A percentile compares a stretch with the other conserved stretches of the same genome.
These are phyloP conservation scores for Bruguiera parviflora DNA, from an alignment of 345 rosid species.

Conservation along the genomic window DNA sequence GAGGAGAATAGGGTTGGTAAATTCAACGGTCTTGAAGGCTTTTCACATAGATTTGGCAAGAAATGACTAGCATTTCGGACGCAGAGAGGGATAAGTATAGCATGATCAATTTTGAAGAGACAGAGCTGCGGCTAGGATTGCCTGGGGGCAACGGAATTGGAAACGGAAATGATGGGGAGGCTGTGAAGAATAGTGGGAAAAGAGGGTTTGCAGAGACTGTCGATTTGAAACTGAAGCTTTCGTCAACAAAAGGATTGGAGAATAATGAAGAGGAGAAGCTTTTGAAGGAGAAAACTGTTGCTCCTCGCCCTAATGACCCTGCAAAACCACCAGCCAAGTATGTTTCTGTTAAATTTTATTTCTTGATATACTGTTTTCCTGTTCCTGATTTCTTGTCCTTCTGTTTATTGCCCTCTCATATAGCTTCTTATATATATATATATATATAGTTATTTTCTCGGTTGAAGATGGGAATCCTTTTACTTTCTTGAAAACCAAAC, in stretches of 20 bases:
- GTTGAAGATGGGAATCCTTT: slow-evolving; percentile 42
- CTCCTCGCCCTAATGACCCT: slow-evolving; percentile 17
- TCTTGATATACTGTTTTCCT: too few relatives aligned
- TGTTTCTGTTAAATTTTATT: not conserved
- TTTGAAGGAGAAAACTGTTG: slow-evolving; percentile 29
- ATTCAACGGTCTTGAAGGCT: not conserved
- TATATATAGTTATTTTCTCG: too few relatives aligned
- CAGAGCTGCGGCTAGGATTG: slow-evolving; percentile 73
- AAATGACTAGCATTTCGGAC: slow-evolving; percentile 18
- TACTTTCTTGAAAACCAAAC: slow-evolving; percentile 28
- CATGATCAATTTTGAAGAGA: slow-evolving; percentile 79
- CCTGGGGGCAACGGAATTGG: slow-evolving; percentile 10
- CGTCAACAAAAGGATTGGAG: slow-evolving; percentile 10
- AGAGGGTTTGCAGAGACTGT: slow-evolving; percentile 30
- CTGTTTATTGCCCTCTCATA: too few relatives aligned
- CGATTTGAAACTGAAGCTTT: slow-evolving; percentile 27
- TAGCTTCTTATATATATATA: too few relatives aligned
- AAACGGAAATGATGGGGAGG: slow-evolving; percentile 2
- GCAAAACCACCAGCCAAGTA: slow-evolving; percentile 32
- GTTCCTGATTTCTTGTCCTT: too few relatives aligned
- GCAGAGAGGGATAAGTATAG: slow-evolving; percentile 20
- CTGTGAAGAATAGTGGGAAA: slow-evolving; percentile 13
- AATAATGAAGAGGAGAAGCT: slow-evolving; percentile 17
- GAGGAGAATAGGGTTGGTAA: not conserved
- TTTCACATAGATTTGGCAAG: not conserved